phyloP scores from a whole-genome alignment of 345 rosid genomes.

The Ceriops tagal region DNA sequence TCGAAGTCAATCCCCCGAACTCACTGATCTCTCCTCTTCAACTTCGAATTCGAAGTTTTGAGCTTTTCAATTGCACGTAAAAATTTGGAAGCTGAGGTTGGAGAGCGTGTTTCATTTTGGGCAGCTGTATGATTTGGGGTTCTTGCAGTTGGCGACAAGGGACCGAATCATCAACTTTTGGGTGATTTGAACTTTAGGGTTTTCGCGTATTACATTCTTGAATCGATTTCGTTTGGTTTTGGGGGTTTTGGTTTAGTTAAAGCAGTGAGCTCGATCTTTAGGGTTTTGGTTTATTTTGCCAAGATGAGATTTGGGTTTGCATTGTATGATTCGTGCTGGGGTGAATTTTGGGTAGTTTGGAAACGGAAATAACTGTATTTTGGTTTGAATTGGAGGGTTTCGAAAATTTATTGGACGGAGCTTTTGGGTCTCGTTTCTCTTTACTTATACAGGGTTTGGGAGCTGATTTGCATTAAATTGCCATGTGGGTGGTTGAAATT shows the following conservation, averaged over 20 bases:
- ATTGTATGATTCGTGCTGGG: constrained; percentile 39
- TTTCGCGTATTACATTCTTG: constrained; percentile 35
- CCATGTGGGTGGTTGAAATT: constrained; percentile 30
- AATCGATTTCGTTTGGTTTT: constrained; percentile 22
- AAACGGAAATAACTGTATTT: constrained; percentile 23
- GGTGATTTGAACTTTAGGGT: constrained; percentile 49
- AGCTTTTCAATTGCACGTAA: constrained; percentile 34
- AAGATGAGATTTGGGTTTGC: constrained; percentile 64
- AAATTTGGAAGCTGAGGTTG: constrained; percentile 15
- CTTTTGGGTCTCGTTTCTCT: not conserved
- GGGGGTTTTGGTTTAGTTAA: constrained; percentile 29
- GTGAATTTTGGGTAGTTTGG: constrained; percentile 28
- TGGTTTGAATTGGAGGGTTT: not conserved
- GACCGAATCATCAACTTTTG: not conserved
- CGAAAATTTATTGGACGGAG: constrained; percentile 9
- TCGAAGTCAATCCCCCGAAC: constrained; percentile 33
- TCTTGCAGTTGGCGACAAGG: constrained; percentile 32
- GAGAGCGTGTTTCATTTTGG: constrained; percentile 25
- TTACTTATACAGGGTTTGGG: constrained; percentile 16
- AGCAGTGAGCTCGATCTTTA: constrained; percentile 47
- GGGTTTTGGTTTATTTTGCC: constrained; percentile 52
- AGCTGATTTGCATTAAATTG: constrained; percentile 15
- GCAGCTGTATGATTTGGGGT: constrained; percentile 36
- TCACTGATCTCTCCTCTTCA: constrained; percentile 48
- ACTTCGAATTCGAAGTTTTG: constrained; percentile 37